Evolutionary conservation across 306 rosid species (phyloP).

Genomic region (Vicia villosa): DNA sequence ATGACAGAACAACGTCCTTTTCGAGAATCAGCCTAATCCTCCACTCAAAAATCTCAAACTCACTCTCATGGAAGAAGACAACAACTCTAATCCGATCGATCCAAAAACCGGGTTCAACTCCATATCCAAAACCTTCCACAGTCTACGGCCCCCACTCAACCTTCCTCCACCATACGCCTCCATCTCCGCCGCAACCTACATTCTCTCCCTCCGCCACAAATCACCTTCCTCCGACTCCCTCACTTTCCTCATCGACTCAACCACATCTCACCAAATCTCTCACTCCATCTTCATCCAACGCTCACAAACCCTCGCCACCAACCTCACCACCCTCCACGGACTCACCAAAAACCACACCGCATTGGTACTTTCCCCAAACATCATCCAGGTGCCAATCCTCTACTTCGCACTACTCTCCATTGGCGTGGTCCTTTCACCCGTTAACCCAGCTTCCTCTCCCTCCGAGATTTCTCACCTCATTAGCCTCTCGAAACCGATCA

Average conservation of each 20-base stretch:
- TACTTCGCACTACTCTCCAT: constrained; percentile 60
- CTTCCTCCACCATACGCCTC: constrained; percentile 50
- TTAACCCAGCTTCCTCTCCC: constrained; percentile 49
- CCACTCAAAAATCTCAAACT: no score
- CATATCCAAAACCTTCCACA: constrained; percentile 51
- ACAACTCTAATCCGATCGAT: not conserved
- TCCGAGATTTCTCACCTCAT: constrained; percentile 40
- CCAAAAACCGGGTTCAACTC: constrained; percentile 52
- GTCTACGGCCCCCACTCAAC: constrained; percentile 41
- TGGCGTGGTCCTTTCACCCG: constrained; percentile 58
- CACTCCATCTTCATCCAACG: constrained; percentile 42
- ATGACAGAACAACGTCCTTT: no score
- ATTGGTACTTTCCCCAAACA: constrained; percentile 49
- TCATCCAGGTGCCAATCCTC: constrained; percentile 51
- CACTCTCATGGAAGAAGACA: not conserved
- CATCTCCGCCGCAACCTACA: constrained; percentile 43
- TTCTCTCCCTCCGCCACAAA: constrained; percentile 45
- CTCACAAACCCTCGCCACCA: constrained; percentile 42
- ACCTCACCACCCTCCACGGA: constrained; percentile 39
- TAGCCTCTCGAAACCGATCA: constrained; percentile 38
- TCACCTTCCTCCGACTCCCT: constrained; percentile 43
- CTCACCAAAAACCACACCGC: constrained; percentile 57
- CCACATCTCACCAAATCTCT: constrained; percentile 37
- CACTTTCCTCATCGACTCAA: constrained; percentile 44
- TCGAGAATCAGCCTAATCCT: no score